Evolutionary conservation across 2,329 filamentous ascomycete species (phyloP), one percentile per base, ranked within the genome.

Genomic region (Cercospora sp.): DNA sequence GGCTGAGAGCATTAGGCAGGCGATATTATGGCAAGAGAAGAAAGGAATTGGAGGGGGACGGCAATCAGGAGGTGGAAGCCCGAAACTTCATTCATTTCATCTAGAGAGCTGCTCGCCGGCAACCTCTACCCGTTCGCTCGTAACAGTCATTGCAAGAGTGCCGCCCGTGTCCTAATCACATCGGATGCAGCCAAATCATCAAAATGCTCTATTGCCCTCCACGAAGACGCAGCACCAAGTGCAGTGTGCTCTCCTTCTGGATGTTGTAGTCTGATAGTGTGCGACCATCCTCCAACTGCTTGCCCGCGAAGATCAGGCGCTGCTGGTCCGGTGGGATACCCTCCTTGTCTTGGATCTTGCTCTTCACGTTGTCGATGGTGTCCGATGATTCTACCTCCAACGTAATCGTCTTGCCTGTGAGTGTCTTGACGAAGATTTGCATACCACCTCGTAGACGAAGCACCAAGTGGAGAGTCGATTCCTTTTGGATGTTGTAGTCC

Each of bases 201-300:
- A 32, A 97, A 82, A 74, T 94, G 28, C 92, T 53, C 64, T 71
- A 71, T 32, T 80, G 97, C 93, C 95, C 95, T 88, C 95, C 95
- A 89, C 95, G 95, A 70, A 99, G 93, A 82, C 95, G 93, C 79
- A 99, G 91, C 80, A 99, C 95, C 79, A 98, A 87, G 87, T 99
- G 95, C 77, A 99, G 93, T 79, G 95, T 99, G 78, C 90, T 93
- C 90, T 98, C 94, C 91, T 99, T 99, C 90, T 99, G 95, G 88
- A 99, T 98, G 91, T 98, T 99, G 92, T 99, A 99, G 87, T 99
- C 95, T 81, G 92, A 95, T 76, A 99, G 92, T 79, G 95, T 99
- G 80, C 95, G 94, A 83, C 95, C 95, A 81, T 99, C 95, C 88
- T 99, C 95, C 81, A 99, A 93, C 88, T 99, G 95, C 91, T 99